These are phyloP conservation scores for Lactifluus rugatus DNA, from an alignment of 768 basidiomycete genomes.

Conservation along the genomic window DNA sequence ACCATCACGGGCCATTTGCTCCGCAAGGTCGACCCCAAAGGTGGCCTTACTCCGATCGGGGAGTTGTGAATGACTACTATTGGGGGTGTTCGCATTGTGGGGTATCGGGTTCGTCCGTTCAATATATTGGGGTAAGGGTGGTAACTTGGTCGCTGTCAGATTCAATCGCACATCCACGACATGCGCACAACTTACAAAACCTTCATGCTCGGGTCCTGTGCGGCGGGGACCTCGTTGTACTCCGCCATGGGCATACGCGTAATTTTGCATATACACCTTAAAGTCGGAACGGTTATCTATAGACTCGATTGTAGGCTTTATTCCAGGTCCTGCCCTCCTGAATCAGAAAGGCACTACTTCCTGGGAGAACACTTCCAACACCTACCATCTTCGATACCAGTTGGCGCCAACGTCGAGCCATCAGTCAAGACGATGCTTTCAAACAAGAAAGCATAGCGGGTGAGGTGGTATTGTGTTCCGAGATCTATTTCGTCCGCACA, in stretches of 20 bases:
- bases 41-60: slow-evolving; percentile 67
- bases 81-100: slow-evolving; percentile 29
- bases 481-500: slow-evolving; percentile 93
- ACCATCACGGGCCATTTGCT: slow-evolving; percentile 87
- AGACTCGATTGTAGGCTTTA: slow-evolving; percentile 79
- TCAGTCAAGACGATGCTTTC: slow-evolving; percentile 87
- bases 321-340: slow-evolving; percentile 44
- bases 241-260: slow-evolving; percentile 77
- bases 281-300: slow-evolving; percentile 96
- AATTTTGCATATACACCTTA: slow-evolving; percentile 96
- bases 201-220: slow-evolving; percentile 85
- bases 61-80: slow-evolving; percentile 27
- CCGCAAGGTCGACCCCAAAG: slow-evolving; percentile 85
- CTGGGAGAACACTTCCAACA: not conserved
- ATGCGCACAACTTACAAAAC: slow-evolving; percentile 64
- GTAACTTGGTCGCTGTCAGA: slow-evolving; percentile 9
- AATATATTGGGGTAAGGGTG: slow-evolving; percentile 10
- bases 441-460: slow-evolving; percentile 88
- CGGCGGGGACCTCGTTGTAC: slow-evolving; percentile 64
- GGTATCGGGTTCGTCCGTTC: slow-evolving; percentile 55
- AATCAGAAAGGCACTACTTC: not conserved
- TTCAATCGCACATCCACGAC: not conserved
- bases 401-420: slow-evolving; percentile 71
- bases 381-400: slow-evolving; percentile 53
- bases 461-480: slow-evolving; percentile 96